Conservation (phyloP, 441 rosid genomes). For the Populus hybrid region DNA sequence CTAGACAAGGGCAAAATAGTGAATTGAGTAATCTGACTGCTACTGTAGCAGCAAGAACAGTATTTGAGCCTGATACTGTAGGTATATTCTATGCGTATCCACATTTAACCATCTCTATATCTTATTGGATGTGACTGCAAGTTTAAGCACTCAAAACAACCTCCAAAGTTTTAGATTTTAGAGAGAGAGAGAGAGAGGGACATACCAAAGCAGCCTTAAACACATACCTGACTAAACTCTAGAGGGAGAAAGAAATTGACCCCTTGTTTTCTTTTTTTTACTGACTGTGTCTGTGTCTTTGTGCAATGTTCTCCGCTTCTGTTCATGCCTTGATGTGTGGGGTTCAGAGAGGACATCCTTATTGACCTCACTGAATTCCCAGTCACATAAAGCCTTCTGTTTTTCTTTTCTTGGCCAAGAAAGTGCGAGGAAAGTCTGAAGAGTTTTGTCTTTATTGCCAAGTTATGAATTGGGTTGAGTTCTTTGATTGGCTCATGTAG, state of each 20-base stretch:
- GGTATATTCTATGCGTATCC: slow-evolving; percentile 44
- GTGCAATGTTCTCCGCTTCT: slow-evolving; percentile 51
- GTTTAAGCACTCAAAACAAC: slow-evolving; percentile 12
- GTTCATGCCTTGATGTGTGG: slow-evolving; percentile 52
- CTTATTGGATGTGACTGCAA: slow-evolving; percentile 20
- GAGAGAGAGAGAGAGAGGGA: too few species aligned
- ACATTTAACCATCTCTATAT: slow-evolving; percentile 21
- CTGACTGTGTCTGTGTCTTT: not conserved
- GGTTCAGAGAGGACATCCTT: slow-evolving; percentile 43
- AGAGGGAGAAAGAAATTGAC: not conserved
- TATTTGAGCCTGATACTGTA: slow-evolving; percentile 38
- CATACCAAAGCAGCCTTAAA: not conserved
- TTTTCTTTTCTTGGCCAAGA: slow-evolving; percentile 19
- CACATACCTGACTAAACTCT: not conserved
- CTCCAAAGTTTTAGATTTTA: not conserved
- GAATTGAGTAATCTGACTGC: not conserved
- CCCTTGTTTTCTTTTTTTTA: not conserved
- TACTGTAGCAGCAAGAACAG: not conserved
- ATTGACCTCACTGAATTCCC: slow-evolving; percentile 48
- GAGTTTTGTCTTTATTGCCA: slow-evolving; percentile 9
- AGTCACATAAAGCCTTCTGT: not conserved
- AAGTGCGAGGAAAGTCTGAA: slow-evolving; percentile 15
- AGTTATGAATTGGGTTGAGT: slow-evolving; percentile 21
- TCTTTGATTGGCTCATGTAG: slow-evolving; percentile 20
- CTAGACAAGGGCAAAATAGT: not conserved